These are phyloP conservation scores for Tulasnella sp. DNA, from an alignment of 768 basidiomycete genomes.

Conservation along the genomic window DNA sequence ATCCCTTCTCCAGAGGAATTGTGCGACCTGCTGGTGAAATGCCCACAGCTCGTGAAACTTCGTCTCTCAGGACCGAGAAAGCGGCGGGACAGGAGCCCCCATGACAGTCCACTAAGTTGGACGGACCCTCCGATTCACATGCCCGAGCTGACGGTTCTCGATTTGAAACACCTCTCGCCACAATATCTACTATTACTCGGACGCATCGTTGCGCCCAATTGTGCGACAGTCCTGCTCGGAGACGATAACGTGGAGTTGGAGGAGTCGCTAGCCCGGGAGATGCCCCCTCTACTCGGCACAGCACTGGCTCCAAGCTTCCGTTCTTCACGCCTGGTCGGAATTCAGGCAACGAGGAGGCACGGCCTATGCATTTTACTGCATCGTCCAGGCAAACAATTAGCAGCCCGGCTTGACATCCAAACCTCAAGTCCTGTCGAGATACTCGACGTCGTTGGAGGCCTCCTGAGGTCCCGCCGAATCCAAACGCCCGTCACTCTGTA, in stretches of 20 bases:
- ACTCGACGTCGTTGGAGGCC: background rate
- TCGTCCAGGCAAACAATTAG: background rate
- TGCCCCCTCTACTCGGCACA: background rate
- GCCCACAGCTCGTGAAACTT: background rate
- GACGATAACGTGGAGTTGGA: background rate
- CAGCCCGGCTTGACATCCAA: background rate
- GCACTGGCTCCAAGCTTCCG: background rate
- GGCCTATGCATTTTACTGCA: background rate
- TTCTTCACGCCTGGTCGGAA: background rate
- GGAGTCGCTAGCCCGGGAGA: background rate
- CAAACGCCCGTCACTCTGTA: background rate
- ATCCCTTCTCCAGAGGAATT: background rate
- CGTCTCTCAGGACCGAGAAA: background rate
- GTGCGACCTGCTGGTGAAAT: background rate
- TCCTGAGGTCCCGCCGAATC: background rate
- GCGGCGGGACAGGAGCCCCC: background rate
- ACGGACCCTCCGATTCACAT: background rate
- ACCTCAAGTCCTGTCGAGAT: background rate
- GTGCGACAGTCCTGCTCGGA: background rate
- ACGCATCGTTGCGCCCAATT: background rate
- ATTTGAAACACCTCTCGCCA: background rate
- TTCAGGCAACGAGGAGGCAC: background rate
- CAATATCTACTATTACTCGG: background rate
- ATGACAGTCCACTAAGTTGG: background rate
- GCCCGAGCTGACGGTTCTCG: background rate